Percentiles rank a stretch among this genome's conserved stretches.
phyloP scores from a whole-genome alignment of 352 stramenopile genomes.

The Globisporangium canariense region DNA sequence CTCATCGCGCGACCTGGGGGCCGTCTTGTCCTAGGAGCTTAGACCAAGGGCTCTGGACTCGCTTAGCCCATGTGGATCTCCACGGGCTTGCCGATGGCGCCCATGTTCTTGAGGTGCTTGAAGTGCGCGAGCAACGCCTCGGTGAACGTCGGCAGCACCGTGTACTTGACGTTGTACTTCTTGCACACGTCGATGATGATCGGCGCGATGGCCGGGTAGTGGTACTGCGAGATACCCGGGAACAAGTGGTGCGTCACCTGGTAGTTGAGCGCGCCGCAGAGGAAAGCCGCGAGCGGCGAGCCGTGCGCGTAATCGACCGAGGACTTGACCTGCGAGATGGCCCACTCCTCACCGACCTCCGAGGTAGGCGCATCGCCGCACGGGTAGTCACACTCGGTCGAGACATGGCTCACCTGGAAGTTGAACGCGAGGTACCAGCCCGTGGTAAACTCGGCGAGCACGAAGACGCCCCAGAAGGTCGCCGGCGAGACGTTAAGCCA shows the following conservation, averaged over 20 bases:
- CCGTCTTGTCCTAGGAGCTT: too few relatives aligned
- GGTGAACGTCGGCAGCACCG: conserved; percentile 80
- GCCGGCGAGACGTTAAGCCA: conserved; percentile 56
- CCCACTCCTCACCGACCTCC: conserved; percentile 88
- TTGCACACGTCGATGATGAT: conserved; percentile 92
- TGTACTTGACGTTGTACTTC: conserved; percentile 93
- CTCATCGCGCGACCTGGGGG: too few relatives aligned
- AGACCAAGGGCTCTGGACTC: too few relatives aligned
- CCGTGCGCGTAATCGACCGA: conserved; percentile 91
- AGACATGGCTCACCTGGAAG: conserved; percentile 91
- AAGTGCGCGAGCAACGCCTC: conserved; percentile 83
- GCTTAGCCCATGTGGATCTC: conserved; percentile 85
- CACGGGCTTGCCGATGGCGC: conserved; percentile 70
- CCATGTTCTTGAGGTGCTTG: conserved; percentile 89
- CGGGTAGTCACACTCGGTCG: conserved; percentile 89
- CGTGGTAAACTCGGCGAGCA: conserved; percentile 87
- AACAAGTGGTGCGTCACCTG: conserved; percentile 93
- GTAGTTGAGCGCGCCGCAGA: conserved; percentile 96
- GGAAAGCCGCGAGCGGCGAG: conserved; percentile 86
- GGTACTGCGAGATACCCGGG: conserved; percentile 92
- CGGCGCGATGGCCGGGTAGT: conserved; percentile 91
- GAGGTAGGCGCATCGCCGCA: conserved; percentile 54
- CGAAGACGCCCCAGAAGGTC: conserved; percentile 78
- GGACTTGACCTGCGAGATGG: conserved; percentile 92
- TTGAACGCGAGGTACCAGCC: conserved; percentile 93